Evolutionary conservation across 2,329 filamentous ascomycete species (phyloP), one percentile per base, ranked within the genome.

Genomic region (Trichoderma sp.): DNA sequence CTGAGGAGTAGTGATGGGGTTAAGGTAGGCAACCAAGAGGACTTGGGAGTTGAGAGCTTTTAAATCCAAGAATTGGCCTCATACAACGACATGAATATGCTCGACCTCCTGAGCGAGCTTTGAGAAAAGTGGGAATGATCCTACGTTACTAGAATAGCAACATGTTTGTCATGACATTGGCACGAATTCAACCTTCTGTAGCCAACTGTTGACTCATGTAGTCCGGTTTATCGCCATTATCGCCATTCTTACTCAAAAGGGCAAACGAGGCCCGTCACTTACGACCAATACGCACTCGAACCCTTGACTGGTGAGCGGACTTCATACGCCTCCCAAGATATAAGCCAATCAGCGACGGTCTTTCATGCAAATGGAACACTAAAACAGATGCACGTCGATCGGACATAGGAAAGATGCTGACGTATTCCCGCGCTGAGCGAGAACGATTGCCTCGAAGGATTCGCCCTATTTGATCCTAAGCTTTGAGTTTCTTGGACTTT

Each of bases 11-110:
- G 21, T 14, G 11, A 56, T 56, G 50, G 1, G n/a, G 1, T 14
- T 0, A 24, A 53, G 50, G 7, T 14, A 2, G 2, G 5, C 3
- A 21, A 5, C 2, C 11, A 12, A 3, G 5, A 56, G 0, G 50
- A 53, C 11, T 14, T 56, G n/a, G 50, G 50, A 56, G 4, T 24
- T 14, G 2, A 2, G 50, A 24, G 50, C n/a, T 24, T 24, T 56
- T 56, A 56, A 56, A 56, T 21, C 11, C 9, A 53, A 3, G 1
- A 53, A 21, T 14, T 4, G 3, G 3, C 9, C 9, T 11, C 21
- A 24, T 53, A 53, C 1, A 2, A 7, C 3, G 9, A 3, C 9
- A 1, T 21, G n/a, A 24, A 6, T 0, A 53, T 14, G n/a, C 0
- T 2, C 9, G 1, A 24, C 5, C 16, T n/a, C 18, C 3, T 45